These are phyloP conservation scores for Metarhizium anisopliae DNA, from an alignment of 2,329 filamentous ascomycete genomes.

Conservation along the genomic window DNA sequence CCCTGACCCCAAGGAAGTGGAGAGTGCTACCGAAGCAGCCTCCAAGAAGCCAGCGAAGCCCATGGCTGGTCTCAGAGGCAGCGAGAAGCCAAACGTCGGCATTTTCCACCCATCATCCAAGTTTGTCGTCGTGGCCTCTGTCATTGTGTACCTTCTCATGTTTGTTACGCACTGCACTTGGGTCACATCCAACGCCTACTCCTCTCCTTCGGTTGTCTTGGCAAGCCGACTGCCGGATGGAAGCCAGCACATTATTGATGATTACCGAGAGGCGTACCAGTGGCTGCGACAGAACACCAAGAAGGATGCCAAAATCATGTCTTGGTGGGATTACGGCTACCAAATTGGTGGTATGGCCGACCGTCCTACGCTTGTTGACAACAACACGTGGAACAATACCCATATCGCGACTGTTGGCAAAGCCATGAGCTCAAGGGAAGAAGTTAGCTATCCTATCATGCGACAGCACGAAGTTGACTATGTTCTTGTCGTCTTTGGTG, in stretches of 20 bases:
- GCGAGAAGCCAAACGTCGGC: slow-evolving; percentile 65
- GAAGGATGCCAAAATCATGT: slow-evolving; percentile 96
- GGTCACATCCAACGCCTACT: slow-evolving; percentile 99
- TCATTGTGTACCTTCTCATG: slow-evolving; percentile 74
- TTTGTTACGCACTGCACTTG: slow-evolving; percentile 98
- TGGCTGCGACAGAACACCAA: slow-evolving; percentile 97
- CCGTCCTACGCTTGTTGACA: slow-evolving; percentile 91
- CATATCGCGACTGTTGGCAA: slow-evolving; percentile 99
- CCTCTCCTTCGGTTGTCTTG: slow-evolving; percentile 91
- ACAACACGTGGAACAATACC: slow-evolving; percentile 99
- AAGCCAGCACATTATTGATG: slow-evolving; percentile 96
- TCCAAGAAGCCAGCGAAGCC: slow-evolving; percentile 46
- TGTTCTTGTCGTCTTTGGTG: slow-evolving; percentile 94
- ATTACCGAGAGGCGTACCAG: slow-evolving; percentile 98
- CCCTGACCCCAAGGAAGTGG: slow-evolving; percentile 43
- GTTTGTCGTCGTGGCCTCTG: slow-evolving; percentile 60
- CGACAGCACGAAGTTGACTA: slow-evolving; percentile 98
- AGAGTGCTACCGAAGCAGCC: slow-evolving; percentile 38
- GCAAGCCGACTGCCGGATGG: slow-evolving; percentile 89
- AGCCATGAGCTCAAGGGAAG: slow-evolving; percentile 94
- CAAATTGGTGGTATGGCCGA: slow-evolving; percentile 99
- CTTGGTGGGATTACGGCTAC: slow-evolving; percentile 99
- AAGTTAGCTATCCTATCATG: slow-evolving; percentile 98
- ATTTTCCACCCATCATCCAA: slow-evolving; percentile 79
- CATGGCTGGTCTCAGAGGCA: slow-evolving; percentile 53